A percentile compares a stretch with the other conserved stretches of the same genome.
Conservation (phyloP, 2,329 filamentous ascomycete species). For the Aspergillus spinulosporus region DNA sequence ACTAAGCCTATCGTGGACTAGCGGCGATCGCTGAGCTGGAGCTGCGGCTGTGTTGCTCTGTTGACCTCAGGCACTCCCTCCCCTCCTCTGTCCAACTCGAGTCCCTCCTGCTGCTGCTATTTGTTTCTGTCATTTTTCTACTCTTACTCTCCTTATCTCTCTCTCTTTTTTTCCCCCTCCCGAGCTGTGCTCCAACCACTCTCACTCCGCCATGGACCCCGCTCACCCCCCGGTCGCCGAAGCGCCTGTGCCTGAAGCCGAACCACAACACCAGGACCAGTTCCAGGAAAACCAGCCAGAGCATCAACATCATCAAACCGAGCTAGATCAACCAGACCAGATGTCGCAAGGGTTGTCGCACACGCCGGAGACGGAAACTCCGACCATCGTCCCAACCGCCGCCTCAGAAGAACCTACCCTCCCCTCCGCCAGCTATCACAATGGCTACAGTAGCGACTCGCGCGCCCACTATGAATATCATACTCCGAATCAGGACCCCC, state of each 20-base stretch:
- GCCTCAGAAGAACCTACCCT: slow-evolving; percentile 40
- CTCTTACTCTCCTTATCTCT: background rate
- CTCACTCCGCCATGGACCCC: slow-evolving; percentile 7
- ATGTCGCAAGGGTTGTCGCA: slow-evolving; percentile 2
- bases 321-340: slow-evolving; percentile 6
- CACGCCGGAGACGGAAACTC: slow-evolving; percentile 23
- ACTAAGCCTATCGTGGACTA: slow-evolving; percentile 38
- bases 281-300: background rate
- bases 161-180: background rate
- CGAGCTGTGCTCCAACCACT: slow-evolving; percentile 8
- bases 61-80: slow-evolving; percentile 16
- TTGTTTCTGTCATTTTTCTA: background rate
- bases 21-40: slow-evolving; percentile 30
- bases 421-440: slow-evolving; percentile 25
- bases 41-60: slow-evolving; percentile 18
- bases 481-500: slow-evolving; percentile 39
- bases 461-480: slow-evolving; percentile 49
- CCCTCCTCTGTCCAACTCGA: slow-evolving; percentile 14
- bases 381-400: slow-evolving; percentile 32
- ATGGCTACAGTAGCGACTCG: slow-evolving; percentile 47
- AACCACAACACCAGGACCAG: slow-evolving; percentile 2
- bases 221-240: slow-evolving; percentile 25
- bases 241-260: slow-evolving; percentile 20
- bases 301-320: background rate
- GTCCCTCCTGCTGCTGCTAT: slow-evolving; percentile 3